phyloP scores from a whole-genome alignment of 2,329 filamentous ascomycete genomes.

The Ophiostoma pallidulum region DNA sequence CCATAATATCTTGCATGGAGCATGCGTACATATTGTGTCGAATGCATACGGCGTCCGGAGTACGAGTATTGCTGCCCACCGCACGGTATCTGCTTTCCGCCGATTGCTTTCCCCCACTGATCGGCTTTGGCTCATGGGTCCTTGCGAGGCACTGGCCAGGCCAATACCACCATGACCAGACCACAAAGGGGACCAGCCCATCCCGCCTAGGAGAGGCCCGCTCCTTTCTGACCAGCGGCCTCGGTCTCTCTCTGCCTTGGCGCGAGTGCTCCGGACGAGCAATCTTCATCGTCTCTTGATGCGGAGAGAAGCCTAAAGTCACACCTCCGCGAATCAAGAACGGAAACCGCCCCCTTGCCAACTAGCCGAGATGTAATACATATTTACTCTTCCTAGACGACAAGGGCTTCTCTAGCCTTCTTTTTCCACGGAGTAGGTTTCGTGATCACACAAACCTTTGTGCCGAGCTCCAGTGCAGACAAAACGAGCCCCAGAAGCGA shows the following conservation, averaged over 20 bases:
- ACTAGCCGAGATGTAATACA: neutral
- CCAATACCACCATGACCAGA: neutral
- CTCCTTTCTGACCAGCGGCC: slow-evolving; percentile 9
- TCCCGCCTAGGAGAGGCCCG: slow-evolving; percentile 11
- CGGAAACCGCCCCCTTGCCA: neutral
- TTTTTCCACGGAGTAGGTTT: too few relatives aligned
- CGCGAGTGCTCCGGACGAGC: neutral
- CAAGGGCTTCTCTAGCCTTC: neutral
- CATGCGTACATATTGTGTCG: neutral
- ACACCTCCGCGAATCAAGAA: neutral
- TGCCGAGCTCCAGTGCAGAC: too few relatives aligned
- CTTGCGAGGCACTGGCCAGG: neutral
- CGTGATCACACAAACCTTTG: too few relatives aligned
- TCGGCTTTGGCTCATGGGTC: slow-evolving; percentile 13
- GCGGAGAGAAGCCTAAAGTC: neutral
- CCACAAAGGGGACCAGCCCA: slow-evolving; percentile 3
- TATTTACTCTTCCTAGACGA: neutral
- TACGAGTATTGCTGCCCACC: too few relatives aligned
- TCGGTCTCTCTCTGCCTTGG: too few relatives aligned
- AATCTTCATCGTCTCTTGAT: slow-evolving; percentile 4
- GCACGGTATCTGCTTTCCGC: neutral
- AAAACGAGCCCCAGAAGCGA: too few relatives aligned
- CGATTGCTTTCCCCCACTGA: slow-evolving; percentile 14
- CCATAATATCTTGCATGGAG: too few relatives aligned
- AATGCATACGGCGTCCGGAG: too few relatives aligned